Conservation (phyloP, 2,329 filamentous ascomycete species). For the Ophiocordyceps camponoti-leonardi region DNA sequence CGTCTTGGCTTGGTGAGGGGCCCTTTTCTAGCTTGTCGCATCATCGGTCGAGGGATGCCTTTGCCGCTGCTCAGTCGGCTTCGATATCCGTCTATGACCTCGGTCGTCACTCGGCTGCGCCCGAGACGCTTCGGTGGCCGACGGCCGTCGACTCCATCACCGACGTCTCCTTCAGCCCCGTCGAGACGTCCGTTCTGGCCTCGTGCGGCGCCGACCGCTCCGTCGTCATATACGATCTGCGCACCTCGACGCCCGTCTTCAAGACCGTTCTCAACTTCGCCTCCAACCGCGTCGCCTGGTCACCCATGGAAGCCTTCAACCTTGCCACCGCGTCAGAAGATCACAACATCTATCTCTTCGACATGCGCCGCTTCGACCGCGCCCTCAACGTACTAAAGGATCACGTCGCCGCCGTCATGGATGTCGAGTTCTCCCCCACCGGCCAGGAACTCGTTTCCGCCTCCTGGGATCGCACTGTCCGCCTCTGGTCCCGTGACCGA, state of each 20-base stretch:
- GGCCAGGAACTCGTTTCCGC: conserved; percentile 86
- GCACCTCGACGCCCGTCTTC: conserved; percentile 67
- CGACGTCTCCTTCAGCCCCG: conserved; percentile 76
- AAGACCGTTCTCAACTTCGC: conserved; percentile 71
- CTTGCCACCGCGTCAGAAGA: conserved; percentile 88
- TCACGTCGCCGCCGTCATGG: conserved; percentile 84
- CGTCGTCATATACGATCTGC: conserved; percentile 79
- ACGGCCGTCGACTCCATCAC: conserved; percentile 83
- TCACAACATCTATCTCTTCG: conserved; percentile 76
- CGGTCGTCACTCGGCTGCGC: conserved; percentile 60
- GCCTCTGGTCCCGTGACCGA: conserved; percentile 64
- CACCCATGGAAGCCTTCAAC: conserved; percentile 94
- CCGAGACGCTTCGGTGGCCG: conserved; percentile 74
- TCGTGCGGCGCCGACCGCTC: conserved; percentile 75
- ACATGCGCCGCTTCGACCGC: conserved; percentile 79
- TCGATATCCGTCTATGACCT: conserved; percentile 81
- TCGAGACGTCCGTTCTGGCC: conserved; percentile 79
- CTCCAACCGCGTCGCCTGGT: conserved; percentile 76
- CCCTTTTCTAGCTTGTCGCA: conserved; percentile 75
- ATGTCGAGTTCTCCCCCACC: conserved; percentile 87
- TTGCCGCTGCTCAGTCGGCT: conserved; percentile 62
- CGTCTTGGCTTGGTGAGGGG: conserved; percentile 68
- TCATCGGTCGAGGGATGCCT: conserved; percentile 61
- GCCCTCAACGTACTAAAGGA: conserved; percentile 82
- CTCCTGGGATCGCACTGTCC: conserved; percentile 69